Evolutionary conservation across 441 rosid genomes (phyloP), one percentile per base, ranked within the genome.

Genomic region (Lepidium campestre): DNA sequence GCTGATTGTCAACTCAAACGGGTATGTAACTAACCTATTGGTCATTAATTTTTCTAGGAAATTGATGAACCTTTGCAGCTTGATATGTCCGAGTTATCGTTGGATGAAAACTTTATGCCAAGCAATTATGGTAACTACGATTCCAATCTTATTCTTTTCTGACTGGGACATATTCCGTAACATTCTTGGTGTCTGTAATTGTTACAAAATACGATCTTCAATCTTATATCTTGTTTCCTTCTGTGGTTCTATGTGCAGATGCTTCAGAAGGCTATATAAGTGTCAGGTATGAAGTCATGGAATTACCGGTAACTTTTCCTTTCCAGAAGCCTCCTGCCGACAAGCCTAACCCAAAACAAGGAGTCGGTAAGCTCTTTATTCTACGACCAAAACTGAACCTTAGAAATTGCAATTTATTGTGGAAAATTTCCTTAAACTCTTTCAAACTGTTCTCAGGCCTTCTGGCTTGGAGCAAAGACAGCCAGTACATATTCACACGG

Each of bases 301-400:
- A 94, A 67, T 72, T 85, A 41, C 97, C 99, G 2, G 74, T 89
- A 46, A 36, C 85, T 25, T 75, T 94, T 67, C 93, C 97, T 74
- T 86, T 83, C 77, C 99, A 89, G 78, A 94, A 86, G 77, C 98
- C 97, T 79, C 94, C 72, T 7, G 71, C 80, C 4, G 98, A 94
- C 80, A 94, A 88, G 76, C 99, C 99, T 29, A 94, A 91, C 78
- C 99, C 99, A 42, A 91, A 89, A 79, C 99, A 94, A 81, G 99
- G 99, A 85, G 81, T 91, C 7, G 99, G 99, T 94, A 73, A 77
- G 85, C 62, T 61, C 36, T 20, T 36, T 70, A 74, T 57, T 68
- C 66, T 64, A 36, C 22, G 19, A 10, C 18, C 40, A 53, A 66
- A 52, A n/a, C n/a, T 32, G 4, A 59, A 54, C 34, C 22, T 39